Conservation (phyloP, 2,329 filamentous ascomycete species). For the Aspergillus pseudoviridinutans region DNA sequence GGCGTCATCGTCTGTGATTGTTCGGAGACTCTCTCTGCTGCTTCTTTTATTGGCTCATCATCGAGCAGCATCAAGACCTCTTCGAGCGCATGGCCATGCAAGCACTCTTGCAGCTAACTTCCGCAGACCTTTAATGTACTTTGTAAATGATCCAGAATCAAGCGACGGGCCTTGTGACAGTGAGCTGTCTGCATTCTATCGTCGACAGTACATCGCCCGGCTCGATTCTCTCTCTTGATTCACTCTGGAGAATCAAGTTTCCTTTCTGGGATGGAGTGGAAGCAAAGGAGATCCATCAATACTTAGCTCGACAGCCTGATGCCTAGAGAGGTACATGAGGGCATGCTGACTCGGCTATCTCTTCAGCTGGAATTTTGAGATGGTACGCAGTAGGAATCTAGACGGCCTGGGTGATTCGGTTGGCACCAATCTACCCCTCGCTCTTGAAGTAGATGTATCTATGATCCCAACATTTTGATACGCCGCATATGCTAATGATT, state of each 20-base stretch:
- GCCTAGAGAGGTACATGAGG: too few relatives aligned
- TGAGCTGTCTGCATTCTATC: not conserved
- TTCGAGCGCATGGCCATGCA: not conserved
- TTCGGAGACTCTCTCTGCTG: not conserved
- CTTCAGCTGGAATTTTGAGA: too few relatives aligned
- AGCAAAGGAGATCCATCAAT: not conserved
- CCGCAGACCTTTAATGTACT: not conserved
- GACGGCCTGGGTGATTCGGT: too few relatives aligned
- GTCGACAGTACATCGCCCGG: not conserved
- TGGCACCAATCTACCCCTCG: too few relatives aligned
- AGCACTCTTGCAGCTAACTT: not conserved
- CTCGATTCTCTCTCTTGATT: too few relatives aligned
- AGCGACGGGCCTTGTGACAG: not conserved
- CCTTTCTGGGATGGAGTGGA: not conserved
- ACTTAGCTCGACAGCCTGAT: not conserved
- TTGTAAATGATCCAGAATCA: not conserved
- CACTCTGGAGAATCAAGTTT: not conserved
- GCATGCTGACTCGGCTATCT: too few relatives aligned
- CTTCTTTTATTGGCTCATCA: not conserved
- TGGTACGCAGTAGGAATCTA: too few relatives aligned
- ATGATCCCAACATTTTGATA: too few relatives aligned
- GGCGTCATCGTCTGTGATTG: not conserved
- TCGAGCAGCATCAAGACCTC: not conserved
- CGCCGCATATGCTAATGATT: too few relatives aligned
- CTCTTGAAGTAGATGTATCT: too few relatives aligned